These are phyloP conservation scores for Blumeria graminis DNA, from an alignment of 2,329 filamentous ascomycete species.

Conservation along the genomic window DNA sequence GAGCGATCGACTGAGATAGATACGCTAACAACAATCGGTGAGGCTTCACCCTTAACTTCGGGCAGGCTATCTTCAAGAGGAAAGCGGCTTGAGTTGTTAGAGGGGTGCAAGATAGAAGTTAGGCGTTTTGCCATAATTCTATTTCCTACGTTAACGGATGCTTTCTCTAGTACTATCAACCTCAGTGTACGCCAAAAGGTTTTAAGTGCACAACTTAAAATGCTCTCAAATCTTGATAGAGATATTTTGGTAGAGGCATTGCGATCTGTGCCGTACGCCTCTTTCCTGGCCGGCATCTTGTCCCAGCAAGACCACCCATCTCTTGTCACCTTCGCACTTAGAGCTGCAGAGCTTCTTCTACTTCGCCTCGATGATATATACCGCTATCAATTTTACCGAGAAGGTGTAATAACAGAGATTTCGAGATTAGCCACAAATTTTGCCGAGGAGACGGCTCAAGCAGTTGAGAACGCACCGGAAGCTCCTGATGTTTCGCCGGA, in stretches of 20 bases:
- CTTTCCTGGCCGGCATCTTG: slow-evolving; percentile 80
- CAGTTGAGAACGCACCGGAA: slow-evolving; percentile 5
- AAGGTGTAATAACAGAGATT: slow-evolving; percentile 86
- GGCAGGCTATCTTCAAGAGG: slow-evolving; percentile 40
- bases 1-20: slow-evolving; percentile 23
- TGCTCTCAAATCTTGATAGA: slow-evolving; percentile 84
- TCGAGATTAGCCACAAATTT: slow-evolving; percentile 40
- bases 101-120: slow-evolving; percentile 65
- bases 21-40: slow-evolving; percentile 18
- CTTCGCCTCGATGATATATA: slow-evolving; percentile 71
- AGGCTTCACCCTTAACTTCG: slow-evolving; percentile 19
- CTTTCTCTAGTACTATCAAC: slow-evolving; percentile 94
- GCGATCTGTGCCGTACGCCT: slow-evolving; percentile 76
- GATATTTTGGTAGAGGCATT: slow-evolving; percentile 67
- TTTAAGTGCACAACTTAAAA: slow-evolving; percentile 83
- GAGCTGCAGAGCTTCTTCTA: slow-evolving; percentile 72
- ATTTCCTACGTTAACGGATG: slow-evolving; percentile 83
- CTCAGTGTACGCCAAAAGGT: slow-evolving; percentile 87
- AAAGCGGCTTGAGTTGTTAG: slow-evolving; percentile 57
- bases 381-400: slow-evolving; percentile 86
- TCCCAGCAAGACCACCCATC: slow-evolving; percentile 85
- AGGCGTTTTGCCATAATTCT: slow-evolving; percentile 82
- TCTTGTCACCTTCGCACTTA: slow-evolving; percentile 65
- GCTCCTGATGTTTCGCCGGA: slow-evolving; percentile 3
- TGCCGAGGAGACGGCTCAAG: slow-evolving; percentile 6